Evolutionary conservation across 1,139 yeast species (phyloP).

Genomic region (Saccharomyces hybrid): DNA sequence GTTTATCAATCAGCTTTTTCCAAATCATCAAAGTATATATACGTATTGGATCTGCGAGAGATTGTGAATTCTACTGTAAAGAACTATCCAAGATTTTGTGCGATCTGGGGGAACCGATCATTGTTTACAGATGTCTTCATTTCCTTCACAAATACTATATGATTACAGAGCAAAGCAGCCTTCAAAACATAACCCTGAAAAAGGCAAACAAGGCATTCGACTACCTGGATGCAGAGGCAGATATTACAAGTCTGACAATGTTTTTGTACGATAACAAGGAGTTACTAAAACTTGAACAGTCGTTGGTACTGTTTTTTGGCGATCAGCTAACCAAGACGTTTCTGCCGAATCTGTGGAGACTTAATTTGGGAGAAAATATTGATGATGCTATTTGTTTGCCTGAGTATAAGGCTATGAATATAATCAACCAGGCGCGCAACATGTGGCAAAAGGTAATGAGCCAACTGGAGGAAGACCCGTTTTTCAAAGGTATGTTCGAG

Average conservation of each 20-base stretch:
- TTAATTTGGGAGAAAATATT: conserved; percentile 21
- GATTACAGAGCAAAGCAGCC: conserved; percentile 15
- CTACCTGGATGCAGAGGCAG: conserved; percentile 22
- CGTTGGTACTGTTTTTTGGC: conserved; percentile 23
- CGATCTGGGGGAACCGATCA: conserved; percentile 27
- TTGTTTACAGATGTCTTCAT: conserved; percentile 23
- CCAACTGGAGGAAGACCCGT: conserved; percentile 36
- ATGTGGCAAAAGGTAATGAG: conserved; percentile 24
- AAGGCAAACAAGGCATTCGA: conserved; percentile 21
- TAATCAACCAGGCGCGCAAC: conserved; percentile 26
- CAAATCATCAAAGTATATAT: no score
- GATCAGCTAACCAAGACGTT: conserved; percentile 18
- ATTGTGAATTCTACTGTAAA: conserved; percentile 41
- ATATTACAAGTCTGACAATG: conserved; percentile 19
- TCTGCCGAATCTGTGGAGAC: conserved; percentile 26
- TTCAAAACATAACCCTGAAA: conserved; percentile 11
- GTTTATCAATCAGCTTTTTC: conserved; percentile 28
- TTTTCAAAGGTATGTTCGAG: conserved; percentile 41
- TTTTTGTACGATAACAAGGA: conserved; percentile 22
- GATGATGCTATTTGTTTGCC: conserved; percentile 15
- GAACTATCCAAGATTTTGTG: conserved; percentile 39
- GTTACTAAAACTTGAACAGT: conserved; percentile 15
- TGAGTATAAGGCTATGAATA: conserved; percentile 20
- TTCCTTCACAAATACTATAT: conserved; percentile 19
- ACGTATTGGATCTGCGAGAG: conserved; percentile 45